These are phyloP conservation scores for Plantago major DNA, from an alignment of 257 asterid genomes.

Conservation along the genomic window DNA sequence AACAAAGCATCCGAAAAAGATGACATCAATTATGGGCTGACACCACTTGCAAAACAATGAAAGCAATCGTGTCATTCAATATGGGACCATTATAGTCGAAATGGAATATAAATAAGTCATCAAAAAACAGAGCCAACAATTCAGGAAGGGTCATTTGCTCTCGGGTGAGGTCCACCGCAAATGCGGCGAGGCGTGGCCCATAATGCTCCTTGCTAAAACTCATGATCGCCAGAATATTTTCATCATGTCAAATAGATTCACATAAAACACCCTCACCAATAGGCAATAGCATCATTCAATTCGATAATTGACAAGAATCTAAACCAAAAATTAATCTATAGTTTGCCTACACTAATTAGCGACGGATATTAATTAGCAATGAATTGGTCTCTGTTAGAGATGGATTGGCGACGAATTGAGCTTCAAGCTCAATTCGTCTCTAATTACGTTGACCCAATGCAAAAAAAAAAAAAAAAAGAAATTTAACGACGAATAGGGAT, in stretches of 20 bases:
- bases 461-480: no score
- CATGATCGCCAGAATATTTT: constrained; percentile 6
- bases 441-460: no score
- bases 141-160: constrained; percentile 5
- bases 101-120: not conserved
- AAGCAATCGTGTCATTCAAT: not conserved
- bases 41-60: not conserved
- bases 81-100: not conserved
- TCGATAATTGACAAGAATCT: no score
- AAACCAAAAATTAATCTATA: no score
- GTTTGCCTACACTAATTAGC: no score
- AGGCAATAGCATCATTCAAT: no score
- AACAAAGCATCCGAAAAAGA: not conserved
- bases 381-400: no score
- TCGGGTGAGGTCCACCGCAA: constrained; percentile 20
- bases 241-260: not conserved
- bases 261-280: not conserved
- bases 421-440: no score
- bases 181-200: constrained; percentile 40
- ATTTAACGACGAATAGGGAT: no score
- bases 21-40: no score
- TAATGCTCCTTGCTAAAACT: not conserved
- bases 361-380: no score
- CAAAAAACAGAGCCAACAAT: constrained; percentile 10
- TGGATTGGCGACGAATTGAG: no score